Base-by-base conservation (phyloP, 2,329 filamentous ascomycete species). In the Alternaria tenuissima region DNA sequence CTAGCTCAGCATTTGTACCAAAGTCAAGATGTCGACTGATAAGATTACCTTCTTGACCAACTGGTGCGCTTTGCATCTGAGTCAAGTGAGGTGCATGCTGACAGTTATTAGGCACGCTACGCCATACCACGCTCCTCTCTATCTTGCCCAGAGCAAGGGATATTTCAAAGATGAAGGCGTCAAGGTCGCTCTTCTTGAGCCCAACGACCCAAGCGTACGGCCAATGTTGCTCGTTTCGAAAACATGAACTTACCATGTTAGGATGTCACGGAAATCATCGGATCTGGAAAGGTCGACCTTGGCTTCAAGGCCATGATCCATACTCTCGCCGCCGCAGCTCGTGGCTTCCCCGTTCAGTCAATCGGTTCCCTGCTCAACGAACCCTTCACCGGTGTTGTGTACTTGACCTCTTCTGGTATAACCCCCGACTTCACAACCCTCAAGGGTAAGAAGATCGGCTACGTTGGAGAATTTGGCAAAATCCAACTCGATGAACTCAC, bases 261-360 rank as follows among this genome's bases (percentile, higher is more conserved):
- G 75, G 91, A 93, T 83, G 91, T 93, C 64, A 93, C 91, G 63
- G 91, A 93, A 77, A 92, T 93, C 77, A 91, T 93, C 66, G 91
- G 91, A 60, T 88, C 85, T 56, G 88, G 88, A 62, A 92, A 92
- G 74, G 88, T 92, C 51, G 90, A 93, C 73, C 86, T 93, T 72
- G 91, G 90, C 44, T 92, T 91, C 85, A 93, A 93, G 79, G 90
- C 91, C 66, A 93, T 93, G 90, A 93, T 93, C 68, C 91, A 93
- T 74, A 93, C 90, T 8, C 85, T 93, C 61, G 90, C 90, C 57
- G 90, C 90, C 75, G 92, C 92, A 79, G 90, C 91, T 39, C 89
- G 90, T 62, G 82, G 85, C 80, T 93, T 91, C 75, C 91, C 91
- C 0, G 87, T 93, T 52, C 81, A 85, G 20, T 92, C 90, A 8